These are phyloP conservation scores for Beauveria sp. DNA, from an alignment of 2,329 filamentous ascomycete genomes.

Conservation along the genomic window DNA sequence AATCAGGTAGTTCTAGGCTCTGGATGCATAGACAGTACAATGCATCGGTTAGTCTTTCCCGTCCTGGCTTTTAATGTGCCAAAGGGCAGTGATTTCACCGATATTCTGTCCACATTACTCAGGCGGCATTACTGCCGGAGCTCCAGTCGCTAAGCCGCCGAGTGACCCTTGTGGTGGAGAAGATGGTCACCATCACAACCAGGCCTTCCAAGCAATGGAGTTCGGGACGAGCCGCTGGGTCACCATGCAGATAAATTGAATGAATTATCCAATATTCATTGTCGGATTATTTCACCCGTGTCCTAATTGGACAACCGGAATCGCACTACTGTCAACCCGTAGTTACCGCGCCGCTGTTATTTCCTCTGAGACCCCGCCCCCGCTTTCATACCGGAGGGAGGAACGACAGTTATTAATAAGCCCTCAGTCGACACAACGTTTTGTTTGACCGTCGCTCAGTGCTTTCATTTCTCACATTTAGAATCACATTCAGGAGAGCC, in stretches of 20 bases:
- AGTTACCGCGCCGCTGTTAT: background rate
- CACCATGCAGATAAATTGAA: background rate
- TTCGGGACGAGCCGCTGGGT: constrained; percentile 6
- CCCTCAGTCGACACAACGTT: background rate
- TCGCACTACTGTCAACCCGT: background rate
- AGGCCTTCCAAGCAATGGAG: background rate
- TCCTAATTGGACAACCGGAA: background rate
- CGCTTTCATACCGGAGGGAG: background rate
- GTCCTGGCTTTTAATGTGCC: background rate
- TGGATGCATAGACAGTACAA: background rate
- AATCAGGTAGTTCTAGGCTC: background rate
- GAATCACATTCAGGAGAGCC: background rate
- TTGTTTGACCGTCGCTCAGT: background rate
- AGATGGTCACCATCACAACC: background rate
- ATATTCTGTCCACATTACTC: background rate
- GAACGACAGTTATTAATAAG: background rate
- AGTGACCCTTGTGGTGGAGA: constrained; percentile 1
- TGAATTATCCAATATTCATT: background rate
- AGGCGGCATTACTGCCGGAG: background rate
- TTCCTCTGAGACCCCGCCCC: constrained; percentile 6
- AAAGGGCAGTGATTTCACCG: background rate
- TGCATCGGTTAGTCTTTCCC: background rate
- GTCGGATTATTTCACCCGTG: background rate
- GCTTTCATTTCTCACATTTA: background rate
- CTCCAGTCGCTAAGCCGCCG: background rate